Evolutionary conservation across 371 early-diverging fungal species (phyloP), one percentile per base, ranked within the genome.

Genomic region (Mortierella sp.): DNA sequence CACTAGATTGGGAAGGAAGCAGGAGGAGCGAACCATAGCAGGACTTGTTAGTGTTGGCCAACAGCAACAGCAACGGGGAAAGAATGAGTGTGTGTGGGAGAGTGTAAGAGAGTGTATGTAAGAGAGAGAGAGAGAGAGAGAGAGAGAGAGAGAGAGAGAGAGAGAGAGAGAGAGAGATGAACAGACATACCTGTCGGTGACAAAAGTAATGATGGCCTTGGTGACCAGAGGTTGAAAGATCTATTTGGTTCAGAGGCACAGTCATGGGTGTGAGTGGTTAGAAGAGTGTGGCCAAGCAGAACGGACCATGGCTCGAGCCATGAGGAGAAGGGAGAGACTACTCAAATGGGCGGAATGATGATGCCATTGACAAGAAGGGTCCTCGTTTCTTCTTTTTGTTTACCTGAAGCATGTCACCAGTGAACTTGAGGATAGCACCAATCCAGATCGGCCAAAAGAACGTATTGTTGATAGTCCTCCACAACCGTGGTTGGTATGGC

Each of bases 151-250:
- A 3, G 7, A 57, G 28, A 46, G 26, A 19, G 28, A 53, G 57
- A 37, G 37, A 37, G 37, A 37, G 37, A 19, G 30, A 19, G 9
- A 26, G 48, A 14, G 46, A 3, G n/a, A 18, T 25, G 37, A 37
- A 9, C n/a, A 9, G 9, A 16, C 60, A 29, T 62, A 72, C 72
- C 77, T 77, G 4, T 28, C 1, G 12, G 60, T 14, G 18, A 68
- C 72, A 59, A 77, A 77, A 2, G 11, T 44, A 44, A 77, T 65
- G 57, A 77, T 77, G 58, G 77, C 77, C 56, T 65, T 77, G 53
- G 72, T 77, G 19, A 77, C 77, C 56, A 72, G 43, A 25, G 77
- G 77, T 77, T 77, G 77, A 43, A 68, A 77, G 65, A 62, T 61
- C 77, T 77, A 57, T 37, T 37, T 9, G 37, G 3, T 37, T n/a